A percentile compares a stretch with the other conserved stretches of the same genome.
phyloP scores from a whole-genome alignment of 2,329 filamentous ascomycete genomes.

The Colletotrichum eleusines region DNA sequence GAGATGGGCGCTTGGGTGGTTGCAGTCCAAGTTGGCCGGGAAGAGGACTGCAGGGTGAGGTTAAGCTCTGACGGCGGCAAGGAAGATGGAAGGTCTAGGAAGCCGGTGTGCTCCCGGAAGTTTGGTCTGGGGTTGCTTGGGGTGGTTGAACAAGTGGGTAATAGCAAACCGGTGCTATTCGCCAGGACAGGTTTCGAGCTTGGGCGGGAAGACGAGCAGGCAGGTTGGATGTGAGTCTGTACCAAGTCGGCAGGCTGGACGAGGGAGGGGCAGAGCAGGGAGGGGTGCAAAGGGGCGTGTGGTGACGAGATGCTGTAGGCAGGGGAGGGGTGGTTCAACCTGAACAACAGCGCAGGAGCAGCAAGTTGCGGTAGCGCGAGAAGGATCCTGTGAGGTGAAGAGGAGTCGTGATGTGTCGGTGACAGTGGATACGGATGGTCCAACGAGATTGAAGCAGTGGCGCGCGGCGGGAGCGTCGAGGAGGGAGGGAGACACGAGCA shows the following conservation, averaged over 20 bases:
- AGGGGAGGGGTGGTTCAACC: neutral
- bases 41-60: conserved; percentile 32
- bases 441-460: conserved; percentile 40
- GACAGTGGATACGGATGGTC: conserved; percentile 32
- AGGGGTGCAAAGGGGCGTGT: conserved; percentile 34
- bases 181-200: conserved; percentile 28
- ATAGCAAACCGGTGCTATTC: conserved; percentile 37
- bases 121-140: conserved; percentile 41
- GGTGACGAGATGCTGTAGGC: conserved; percentile 31
- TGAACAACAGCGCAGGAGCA: conserved; percentile 8
- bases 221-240: conserved; percentile 28
- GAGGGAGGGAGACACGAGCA: conserved; percentile 36
- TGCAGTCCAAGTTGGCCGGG: conserved; percentile 38
- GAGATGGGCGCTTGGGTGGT: conserved; percentile 49
- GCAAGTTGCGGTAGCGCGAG: conserved; percentile 37
- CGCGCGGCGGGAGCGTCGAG: conserved; percentile 39
- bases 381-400: conserved; percentile 39
- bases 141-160: conserved; percentile 39
- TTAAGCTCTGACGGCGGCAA: conserved; percentile 43
- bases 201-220: conserved; percentile 35
- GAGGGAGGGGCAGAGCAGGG: conserved; percentile 31
- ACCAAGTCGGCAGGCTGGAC: conserved; percentile 31
- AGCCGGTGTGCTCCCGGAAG: conserved; percentile 38
- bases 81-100: conserved; percentile 29
- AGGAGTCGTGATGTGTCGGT: conserved; percentile 39